Evolutionary conservation across 371 early-diverging fungal species (phyloP).

Genomic region (Mucor lusitanicus): DNA sequence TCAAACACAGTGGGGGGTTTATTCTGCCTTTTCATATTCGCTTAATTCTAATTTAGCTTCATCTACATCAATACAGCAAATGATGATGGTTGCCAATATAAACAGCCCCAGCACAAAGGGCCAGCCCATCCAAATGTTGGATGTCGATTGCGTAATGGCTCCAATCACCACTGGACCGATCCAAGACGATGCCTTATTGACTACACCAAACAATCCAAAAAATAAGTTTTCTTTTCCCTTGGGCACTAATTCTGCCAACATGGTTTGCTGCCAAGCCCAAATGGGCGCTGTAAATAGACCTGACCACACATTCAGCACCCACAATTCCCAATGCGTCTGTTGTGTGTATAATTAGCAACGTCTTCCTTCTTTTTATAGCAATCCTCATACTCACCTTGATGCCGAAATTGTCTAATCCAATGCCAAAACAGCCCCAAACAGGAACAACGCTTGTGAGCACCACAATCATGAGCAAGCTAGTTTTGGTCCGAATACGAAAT

Average conservation of each 20-base stretch:
- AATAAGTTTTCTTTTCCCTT: conserved; percentile 56
- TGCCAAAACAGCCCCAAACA: conserved; percentile 46
- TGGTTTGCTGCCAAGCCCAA: conserved; percentile 42
- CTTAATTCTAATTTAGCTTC: conserved; percentile 52
- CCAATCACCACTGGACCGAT: conserved; percentile 65
- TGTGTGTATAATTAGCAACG: not conserved
- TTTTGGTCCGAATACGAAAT: conserved; percentile 33
- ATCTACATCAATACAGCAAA: conserved; percentile 52
- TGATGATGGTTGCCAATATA: conserved; percentile 35
- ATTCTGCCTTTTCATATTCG: conserved; percentile 16
- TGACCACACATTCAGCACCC: conserved; percentile 43
- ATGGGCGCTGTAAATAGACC: conserved; percentile 49
- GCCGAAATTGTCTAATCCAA: conserved; percentile 26
- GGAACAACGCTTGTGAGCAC: conserved; percentile 26
- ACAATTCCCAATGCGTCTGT: conserved; percentile 30
- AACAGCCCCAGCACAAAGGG: conserved; percentile 48
- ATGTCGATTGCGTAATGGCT: conserved; percentile 48
- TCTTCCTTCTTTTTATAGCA: not conserved
- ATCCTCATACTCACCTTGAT: conserved; percentile 14
- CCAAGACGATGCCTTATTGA: conserved; percentile 65
- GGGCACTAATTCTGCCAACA: conserved; percentile 52
- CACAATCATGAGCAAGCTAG: conserved; percentile 34
- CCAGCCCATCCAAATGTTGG: conserved; percentile 33
- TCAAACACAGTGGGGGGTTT: not conserved
- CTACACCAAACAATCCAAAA: conserved; percentile 60